phyloP scores from a whole-genome alignment of 306 rosid genomes.

The Coriaria nepalensis region DNA sequence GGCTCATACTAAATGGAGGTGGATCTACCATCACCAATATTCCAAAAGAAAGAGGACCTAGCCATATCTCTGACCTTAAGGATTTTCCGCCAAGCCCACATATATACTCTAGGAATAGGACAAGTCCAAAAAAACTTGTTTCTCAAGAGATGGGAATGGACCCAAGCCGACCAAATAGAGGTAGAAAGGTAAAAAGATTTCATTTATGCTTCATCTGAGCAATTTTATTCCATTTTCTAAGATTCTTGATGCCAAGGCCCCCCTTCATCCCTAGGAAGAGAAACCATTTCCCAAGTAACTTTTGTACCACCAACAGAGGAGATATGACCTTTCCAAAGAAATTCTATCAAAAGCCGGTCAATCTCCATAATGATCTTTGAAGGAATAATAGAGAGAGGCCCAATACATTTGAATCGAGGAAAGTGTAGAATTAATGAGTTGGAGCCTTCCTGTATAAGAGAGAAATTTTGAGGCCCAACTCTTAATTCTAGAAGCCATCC shows the following conservation, averaged over 20 bases:
- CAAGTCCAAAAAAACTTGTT: not conserved
- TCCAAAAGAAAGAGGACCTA: not conserved
- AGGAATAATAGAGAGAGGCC: not conserved
- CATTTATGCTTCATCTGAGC: not conserved
- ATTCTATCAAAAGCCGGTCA: not conserved
- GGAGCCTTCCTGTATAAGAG: not conserved
- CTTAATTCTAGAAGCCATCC: not conserved
- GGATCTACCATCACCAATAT: not conserved
- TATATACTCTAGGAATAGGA: not conserved
- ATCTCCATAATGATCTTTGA: not conserved
- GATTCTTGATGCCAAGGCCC: not conserved
- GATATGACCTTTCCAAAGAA: not conserved
- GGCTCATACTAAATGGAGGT: not conserved
- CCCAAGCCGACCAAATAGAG: not conserved
- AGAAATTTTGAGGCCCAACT: not conserved
- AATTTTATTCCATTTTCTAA: not conserved
- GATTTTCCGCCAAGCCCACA: too few relatives aligned
- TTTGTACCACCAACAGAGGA: not conserved
- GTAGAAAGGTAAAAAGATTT: not conserved
- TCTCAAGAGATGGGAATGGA: not conserved
- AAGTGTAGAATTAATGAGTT: not conserved
- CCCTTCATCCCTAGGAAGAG: not conserved
- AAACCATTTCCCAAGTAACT: not conserved
- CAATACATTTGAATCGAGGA: not conserved
- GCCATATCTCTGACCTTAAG: too few relatives aligned